These are phyloP conservation scores for Spergularia azorica DNA, from an alignment of 179 eudicot species.

Conservation along the genomic window DNA sequence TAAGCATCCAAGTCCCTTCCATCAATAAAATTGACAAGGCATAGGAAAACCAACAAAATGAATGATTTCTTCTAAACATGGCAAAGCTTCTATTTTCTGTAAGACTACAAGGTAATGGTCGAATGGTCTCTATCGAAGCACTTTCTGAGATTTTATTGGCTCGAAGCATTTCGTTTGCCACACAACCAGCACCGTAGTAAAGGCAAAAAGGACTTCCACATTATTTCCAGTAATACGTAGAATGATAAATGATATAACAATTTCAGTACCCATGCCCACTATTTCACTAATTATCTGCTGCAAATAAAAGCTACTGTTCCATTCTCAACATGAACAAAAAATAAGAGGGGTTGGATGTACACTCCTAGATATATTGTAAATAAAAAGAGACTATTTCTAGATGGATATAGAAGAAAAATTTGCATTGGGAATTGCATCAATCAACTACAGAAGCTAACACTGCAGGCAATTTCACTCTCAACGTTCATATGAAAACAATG, in stretches of 20 bases:
- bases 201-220: neutral
- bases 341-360: neutral
- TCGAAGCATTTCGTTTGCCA: neutral
- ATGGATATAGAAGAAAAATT: too few relatives aligned
- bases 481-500: neutral
- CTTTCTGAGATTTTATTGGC: neutral
- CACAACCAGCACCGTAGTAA: neutral
- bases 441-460: too few relatives aligned
- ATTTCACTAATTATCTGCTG: neutral
- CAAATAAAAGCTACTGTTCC: neutral
- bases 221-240: neutral
- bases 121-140: neutral
- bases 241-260: neutral
- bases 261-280: neutral
- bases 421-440: too few relatives aligned
- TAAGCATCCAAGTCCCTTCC: too few relatives aligned
- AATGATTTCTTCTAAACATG: too few relatives aligned
- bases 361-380: too few relatives aligned
- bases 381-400: too few relatives aligned
- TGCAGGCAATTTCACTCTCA: too few relatives aligned
- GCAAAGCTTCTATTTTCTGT: too few relatives aligned
- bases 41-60: too few relatives aligned
- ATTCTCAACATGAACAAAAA: too few relatives aligned
- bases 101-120: neutral
- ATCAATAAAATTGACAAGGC: too few relatives aligned